Evolutionary conservation across 306 rosid species (phyloP), one percentile per base, ranked within the genome.

Genomic region (Casuarina equisetifolia): DNA sequence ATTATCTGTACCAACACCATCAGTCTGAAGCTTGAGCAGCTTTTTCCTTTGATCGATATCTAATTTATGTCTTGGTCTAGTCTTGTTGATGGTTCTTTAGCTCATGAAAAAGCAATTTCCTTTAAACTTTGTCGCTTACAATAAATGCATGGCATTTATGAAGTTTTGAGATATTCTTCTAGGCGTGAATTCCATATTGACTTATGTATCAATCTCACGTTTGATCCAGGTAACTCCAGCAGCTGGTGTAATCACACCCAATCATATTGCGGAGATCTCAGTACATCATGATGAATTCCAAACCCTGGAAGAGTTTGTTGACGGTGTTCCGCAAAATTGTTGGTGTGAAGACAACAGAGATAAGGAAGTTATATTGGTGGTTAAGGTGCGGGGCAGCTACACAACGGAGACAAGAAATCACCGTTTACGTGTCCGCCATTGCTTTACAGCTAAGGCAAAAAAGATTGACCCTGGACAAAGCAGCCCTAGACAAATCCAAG

Each of bases 261-360:
- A 89, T 78, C 92, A 89, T 67, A 92, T 87, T 66, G 86, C 80
- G 6, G 98, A 95, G 90, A 93, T 95, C 61, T 82, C 88, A n/a
- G 88, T 95, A 76, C 97, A 89, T 82, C 97, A 92, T 6, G 97
- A 95, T 76, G 93, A 95, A 69, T 90, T 85, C 79, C 89, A 88
- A 48, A 91, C 90, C 38, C 86, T 64, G 59, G 96, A 89, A 86
- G 97, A 90, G 77, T 95, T 88, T 83, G 90, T 92, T 46, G 97
- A 94, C 77, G 97, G 97, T 35, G 82, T 85, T 75, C 91, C 90
- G 32, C 95, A 87, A 45, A 94, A 89, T 82, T 84, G 86, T 32
- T 94, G 98, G 98, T 94, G 98, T 81, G 98, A 94, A 85, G 93
- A 89, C 64, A 84, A 94, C 63, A 90, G 85, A 85, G 97, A 94